Conservation (phyloP, 2,329 filamentous ascomycete species). For the Penicillium occitanis region DNA sequence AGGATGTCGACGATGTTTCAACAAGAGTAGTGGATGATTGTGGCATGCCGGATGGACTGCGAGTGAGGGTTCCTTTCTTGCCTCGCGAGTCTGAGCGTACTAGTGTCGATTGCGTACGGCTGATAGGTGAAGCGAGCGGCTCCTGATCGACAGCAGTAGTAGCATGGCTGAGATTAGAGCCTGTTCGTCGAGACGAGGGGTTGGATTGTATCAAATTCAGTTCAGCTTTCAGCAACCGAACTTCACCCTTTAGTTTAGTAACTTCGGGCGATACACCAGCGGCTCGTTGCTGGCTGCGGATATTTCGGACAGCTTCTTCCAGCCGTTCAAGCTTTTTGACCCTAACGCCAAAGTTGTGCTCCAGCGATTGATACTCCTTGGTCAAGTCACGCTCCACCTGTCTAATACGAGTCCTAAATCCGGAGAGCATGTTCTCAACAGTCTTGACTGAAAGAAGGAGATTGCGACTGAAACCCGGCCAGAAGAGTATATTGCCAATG, state of each 20-base stretch:
- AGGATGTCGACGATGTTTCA: constrained; percentile 24
- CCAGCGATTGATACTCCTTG: constrained; percentile 84
- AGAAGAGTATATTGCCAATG: constrained; percentile 73
- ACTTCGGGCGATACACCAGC: constrained; percentile 53
- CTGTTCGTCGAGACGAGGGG: constrained; percentile 53
- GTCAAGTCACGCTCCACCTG: constrained; percentile 85
- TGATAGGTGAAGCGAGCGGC: not conserved
- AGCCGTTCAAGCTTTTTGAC: constrained; percentile 84
- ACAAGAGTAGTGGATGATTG: constrained; percentile 33
- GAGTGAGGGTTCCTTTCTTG: constrained; percentile 25
- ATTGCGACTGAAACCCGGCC: constrained; percentile 84
- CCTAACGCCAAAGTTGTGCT: constrained; percentile 74
- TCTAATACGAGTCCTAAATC: constrained; percentile 78
- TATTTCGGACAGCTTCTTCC: constrained; percentile 73
- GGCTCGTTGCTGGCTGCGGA: constrained; percentile 38
- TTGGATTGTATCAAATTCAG: constrained; percentile 68
- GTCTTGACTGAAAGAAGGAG: constrained; percentile 82
- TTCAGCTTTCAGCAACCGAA: constrained; percentile 61
- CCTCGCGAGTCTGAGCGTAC: constrained; percentile 33
- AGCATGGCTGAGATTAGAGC: constrained; percentile 28
- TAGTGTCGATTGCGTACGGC: constrained; percentile 7
- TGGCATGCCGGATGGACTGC: constrained; percentile 35
- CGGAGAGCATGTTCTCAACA: constrained; percentile 74
- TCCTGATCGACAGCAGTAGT: constrained; percentile 16
- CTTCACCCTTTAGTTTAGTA: constrained; percentile 59